Evolutionary conservation across 257 asterid species (phyloP), one percentile per base, ranked within the genome.

Genomic region (Fraxinus excelsior): DNA sequence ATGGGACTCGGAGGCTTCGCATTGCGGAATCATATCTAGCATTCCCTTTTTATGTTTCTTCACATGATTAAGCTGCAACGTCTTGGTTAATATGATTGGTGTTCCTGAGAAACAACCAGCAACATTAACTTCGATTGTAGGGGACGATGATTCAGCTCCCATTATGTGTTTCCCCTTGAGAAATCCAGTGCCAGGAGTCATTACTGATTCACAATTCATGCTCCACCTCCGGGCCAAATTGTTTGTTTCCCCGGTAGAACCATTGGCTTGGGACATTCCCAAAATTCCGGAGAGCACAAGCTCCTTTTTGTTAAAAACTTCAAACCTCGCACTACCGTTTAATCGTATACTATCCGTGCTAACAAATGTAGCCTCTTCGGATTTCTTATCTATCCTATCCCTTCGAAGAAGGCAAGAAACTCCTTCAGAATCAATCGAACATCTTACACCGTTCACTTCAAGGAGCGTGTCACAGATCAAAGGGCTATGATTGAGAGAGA

Each of bases 321-420:
- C 96, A 71, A 95, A 91, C 62, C 80, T 95, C 76, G 90, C 92
- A 79, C 88, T 90, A 67, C 91, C 96, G 0, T 95, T 91, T 67
- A 90, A 77, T 73, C 93, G 86, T 72, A 95, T 71, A 81, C 96
- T 80, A 77, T 90, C 90, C 0, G 99, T 95, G 84, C 96, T 86
- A 25, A 95, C 96, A 86, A 90, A 95, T 18, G 96, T 95, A 16
- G 94, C 96, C 83, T 95, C 98, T 74, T 95, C 97, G 0, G 97
- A 87, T 91, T 85, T 89, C 90, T 85, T 91, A 82, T 92, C 99
- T 23, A 88, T 87, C 14, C 97, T 78, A 19, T 91, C 94, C 58
- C 96, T 86, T 64, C 98, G 82, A 74, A 95, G 96, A 79, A 84
- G n/a, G 32, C 92, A 92, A 23, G 94, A 84, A 19, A 82, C 82